Base-by-base conservation (phyloP, 129 eudicot species). In the Ambrosia artemisiifolia region DNA sequence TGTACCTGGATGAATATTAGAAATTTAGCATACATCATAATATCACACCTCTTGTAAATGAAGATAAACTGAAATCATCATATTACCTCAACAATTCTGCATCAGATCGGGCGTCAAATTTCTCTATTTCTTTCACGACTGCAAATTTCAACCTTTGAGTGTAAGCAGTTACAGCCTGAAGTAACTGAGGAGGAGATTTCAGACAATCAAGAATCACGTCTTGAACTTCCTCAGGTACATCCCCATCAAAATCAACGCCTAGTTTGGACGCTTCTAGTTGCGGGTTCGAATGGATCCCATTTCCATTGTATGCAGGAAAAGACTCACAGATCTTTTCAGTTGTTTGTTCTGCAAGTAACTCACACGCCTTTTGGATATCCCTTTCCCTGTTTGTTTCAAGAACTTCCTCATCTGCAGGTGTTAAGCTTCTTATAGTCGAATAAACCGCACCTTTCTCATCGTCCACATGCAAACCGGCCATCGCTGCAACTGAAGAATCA, bases 221-320 rank as follows among this genome's bases (percentile, higher is more conserved):
- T 64, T 35, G 62, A 28, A 72, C 60, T 14, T 63, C 78, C 56
- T 56, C 28, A 43, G 89, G 67, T 55, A 65, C 12, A 16, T 78
- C 63, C 38, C 53, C 63, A 12, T 65, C 73, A 12, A 72, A 28
- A 65, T 78, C 78, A 65, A 65, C 18, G 12, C 78, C 78, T 55
- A 78, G 67, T 14, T 64, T 72, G 7, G n/a, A 38, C 19, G 63
- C 51, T 71, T 78, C 73, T 18, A 65, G 14, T 35, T 64, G 69
- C 2, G 74, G 73, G 35, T 78, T 65, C 11, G 47, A 44, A 78
- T 44, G 78, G 62, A 88, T 78, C 47, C 99, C 97, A 65, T 49
- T 78, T 77, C 96, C 99, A 74, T 94, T 91, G 67, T 82, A 88
- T 69, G 99, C 99, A 42, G 99, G 97, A 72, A 72, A 78, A 35